Evolutionary conservation across 352 stramenopile genomes (phyloP).

Genomic region (Pythium sukuiense): DNA sequence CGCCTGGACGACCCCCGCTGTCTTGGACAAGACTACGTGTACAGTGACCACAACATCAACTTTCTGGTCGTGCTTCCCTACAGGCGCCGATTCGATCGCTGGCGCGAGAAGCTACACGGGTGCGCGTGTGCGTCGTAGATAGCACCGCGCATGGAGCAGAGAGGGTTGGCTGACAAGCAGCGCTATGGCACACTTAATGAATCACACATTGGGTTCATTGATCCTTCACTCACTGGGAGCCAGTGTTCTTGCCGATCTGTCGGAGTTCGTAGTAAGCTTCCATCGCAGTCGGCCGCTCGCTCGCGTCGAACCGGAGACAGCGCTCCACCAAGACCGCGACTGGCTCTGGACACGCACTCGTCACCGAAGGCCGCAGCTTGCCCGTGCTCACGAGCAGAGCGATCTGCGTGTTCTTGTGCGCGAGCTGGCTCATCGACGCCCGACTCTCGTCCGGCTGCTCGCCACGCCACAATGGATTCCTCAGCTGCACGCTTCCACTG

Average conservation of each 20-base stretch:
- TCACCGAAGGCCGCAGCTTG: slow-evolving; percentile 17
- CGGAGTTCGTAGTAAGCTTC: neutral
- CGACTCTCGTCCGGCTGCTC: neutral
- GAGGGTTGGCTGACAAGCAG: too few species aligned
- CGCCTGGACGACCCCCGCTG: too few species aligned
- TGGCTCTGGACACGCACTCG: slow-evolving; percentile 9
- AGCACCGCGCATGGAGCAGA: too few species aligned
- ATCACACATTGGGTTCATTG: neutral
- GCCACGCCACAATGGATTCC: neutral
- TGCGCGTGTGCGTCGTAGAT: too few species aligned
- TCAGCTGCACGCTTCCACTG: neutral
- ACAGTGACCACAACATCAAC: too few species aligned
- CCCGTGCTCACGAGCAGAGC: slow-evolving; percentile 25
- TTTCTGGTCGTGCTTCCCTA: too few species aligned
- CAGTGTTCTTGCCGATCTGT: neutral
- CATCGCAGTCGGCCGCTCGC: neutral
- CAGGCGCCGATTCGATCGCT: too few species aligned
- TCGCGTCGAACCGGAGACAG: slow-evolving; percentile 20
- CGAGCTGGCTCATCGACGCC: neutral
- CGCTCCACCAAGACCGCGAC: slow-evolving; percentile 14
- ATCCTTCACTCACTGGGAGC: neutral
- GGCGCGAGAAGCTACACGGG: too few species aligned
- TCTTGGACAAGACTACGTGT: too few species aligned
- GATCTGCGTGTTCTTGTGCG: slow-evolving; percentile 25
- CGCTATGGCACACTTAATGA: too few species aligned